These are phyloP conservation scores for Histomonas meleagridis DNA, from an alignment of 208 protist species.

Conservation along the genomic window DNA sequence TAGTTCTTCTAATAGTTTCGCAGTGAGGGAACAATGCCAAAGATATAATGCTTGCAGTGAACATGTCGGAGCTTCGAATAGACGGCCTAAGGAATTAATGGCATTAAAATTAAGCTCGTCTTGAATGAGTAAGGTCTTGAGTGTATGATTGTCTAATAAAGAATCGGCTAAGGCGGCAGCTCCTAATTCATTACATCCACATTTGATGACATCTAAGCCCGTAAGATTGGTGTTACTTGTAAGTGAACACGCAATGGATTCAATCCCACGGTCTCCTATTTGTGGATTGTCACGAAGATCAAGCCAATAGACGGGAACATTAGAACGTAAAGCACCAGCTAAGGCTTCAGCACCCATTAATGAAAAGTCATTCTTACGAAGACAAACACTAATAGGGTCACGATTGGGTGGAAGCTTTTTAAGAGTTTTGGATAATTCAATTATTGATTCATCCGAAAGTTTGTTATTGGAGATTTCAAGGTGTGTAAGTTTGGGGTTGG, in stretches of 20 bases:
- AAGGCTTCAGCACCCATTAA: neutral
- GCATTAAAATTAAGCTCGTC: neutral
- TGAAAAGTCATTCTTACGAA: neutral
- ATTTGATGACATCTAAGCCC: neutral
- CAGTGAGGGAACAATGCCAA: neutral
- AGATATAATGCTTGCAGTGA: neutral
- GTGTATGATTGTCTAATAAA: neutral
- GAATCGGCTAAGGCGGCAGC: neutral
- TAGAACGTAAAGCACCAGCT: neutral
- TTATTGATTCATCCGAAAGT: neutral
- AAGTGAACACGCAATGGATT: neutral
- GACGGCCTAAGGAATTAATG: neutral
- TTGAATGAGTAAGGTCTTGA: neutral
- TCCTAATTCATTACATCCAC: neutral
- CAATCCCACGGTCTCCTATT: neutral
- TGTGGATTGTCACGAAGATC: neutral
- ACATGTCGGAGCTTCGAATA: neutral
- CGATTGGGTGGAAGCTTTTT: neutral
- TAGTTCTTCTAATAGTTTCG: neutral
- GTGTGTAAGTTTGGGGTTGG: neutral
- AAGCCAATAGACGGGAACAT: neutral
- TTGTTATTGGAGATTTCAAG: neutral
- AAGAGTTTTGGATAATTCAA: neutral
- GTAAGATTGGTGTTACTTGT: neutral
- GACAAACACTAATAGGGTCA: neutral